Percentiles rank a stretch among this genome's conserved stretches.
Conservation (phyloP, 169 alveolate genomes). For the Cryptosporidium ubiquitum region DNA sequence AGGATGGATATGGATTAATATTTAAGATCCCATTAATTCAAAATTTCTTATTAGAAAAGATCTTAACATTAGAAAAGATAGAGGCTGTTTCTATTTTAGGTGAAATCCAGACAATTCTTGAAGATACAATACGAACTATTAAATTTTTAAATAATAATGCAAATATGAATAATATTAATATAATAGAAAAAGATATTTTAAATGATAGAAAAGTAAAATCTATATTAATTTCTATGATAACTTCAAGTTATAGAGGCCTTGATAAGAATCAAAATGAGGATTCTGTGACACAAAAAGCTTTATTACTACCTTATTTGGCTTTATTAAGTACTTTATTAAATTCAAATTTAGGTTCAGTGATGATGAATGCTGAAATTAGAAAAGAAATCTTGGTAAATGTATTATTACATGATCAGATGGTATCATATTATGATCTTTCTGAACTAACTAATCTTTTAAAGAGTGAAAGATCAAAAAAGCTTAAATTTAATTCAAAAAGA, state of each 20-base stretch:
- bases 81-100: background rate
- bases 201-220: background rate
- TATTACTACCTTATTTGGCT: constrained; percentile 36
- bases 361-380: background rate
- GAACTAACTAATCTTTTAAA: constrained; percentile 15
- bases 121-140: background rate
- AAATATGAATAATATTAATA: too few species aligned
- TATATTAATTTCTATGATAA: background rate
- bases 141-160: background rate
- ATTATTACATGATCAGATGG: constrained; percentile 11
- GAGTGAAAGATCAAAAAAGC: background rate
- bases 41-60: constrained; percentile 13
- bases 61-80: background rate
- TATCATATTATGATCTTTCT: background rate
- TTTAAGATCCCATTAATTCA: constrained; percentile 56
- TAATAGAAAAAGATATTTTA: too few species aligned
- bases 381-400: background rate
- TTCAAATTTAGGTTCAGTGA: constrained; percentile 5
- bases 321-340: background rate
- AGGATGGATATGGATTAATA: background rate
- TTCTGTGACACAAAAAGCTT: background rate
- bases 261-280: background rate
- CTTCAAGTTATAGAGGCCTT: background rate
- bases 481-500: background rate
- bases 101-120: constrained; percentile 6